Percentiles rank a stretch among this genome's conserved stretches.
Conservation (phyloP, 2,329 filamentous ascomycete species). For the Westerdykella aurantiaca region DNA sequence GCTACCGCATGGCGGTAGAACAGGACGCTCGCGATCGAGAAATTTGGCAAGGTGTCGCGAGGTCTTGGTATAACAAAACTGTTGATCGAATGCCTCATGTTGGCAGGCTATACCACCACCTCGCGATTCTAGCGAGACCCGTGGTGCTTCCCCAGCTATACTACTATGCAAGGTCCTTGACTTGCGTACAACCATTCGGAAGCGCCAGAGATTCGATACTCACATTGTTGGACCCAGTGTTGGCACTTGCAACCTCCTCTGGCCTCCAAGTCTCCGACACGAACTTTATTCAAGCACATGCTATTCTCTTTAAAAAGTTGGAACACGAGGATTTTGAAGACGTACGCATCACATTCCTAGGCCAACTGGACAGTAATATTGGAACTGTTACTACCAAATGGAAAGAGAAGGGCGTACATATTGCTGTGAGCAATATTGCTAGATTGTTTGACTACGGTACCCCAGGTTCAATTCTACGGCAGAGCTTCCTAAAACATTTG, state of each 20-base stretch:
- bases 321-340: constrained; percentile 44
- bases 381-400: constrained; percentile 47
- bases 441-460: constrained; percentile 51
- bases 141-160: constrained; percentile 66
- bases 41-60: constrained; percentile 72
- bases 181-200: constrained; percentile 60
- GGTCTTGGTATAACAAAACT: constrained; percentile 79
- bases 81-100: constrained; percentile 69
- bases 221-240: constrained; percentile 57
- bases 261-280: constrained; percentile 38
- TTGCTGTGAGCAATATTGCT: constrained; percentile 53
- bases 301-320: constrained; percentile 55
- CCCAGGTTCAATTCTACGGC: constrained; percentile 38
- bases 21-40: constrained; percentile 72
- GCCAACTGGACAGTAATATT: constrained; percentile 54
- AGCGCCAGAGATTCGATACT: constrained; percentile 65
- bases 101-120: constrained; percentile 79
- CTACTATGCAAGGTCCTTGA: constrained; percentile 66
- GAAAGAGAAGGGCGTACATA: constrained; percentile 53
- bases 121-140: constrained; percentile 70
- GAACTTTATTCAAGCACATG: constrained; percentile 59
- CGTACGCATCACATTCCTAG: constrained; percentile 47
- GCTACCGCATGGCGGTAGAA: constrained; percentile 89
- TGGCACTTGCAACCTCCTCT: constrained; percentile 31
- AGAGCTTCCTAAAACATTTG: constrained; percentile 7